Evolutionary conservation across 164 flowering plant species (phyloP).

Genomic region (Sedum album): DNA sequence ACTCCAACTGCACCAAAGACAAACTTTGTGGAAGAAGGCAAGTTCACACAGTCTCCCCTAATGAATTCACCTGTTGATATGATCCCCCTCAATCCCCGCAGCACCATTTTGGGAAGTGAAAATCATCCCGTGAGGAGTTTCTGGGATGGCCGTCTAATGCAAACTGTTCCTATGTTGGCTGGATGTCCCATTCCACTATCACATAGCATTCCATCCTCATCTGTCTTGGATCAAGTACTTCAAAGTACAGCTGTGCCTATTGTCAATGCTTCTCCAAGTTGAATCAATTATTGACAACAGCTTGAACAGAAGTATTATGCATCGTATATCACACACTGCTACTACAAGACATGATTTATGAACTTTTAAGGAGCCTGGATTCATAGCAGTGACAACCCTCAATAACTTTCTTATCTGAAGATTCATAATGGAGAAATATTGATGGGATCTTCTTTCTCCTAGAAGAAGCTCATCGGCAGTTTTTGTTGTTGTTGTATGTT

Average conservation of each 20-base stretch:
- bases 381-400: not conserved
- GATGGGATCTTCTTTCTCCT: not conserved
- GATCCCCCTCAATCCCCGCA: slow-evolving; percentile 21
- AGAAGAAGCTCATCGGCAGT: not conserved
- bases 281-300: not conserved
- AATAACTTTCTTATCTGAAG: too few relatives aligned
- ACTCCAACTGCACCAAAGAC: slow-evolving; percentile 28
- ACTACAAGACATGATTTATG: not conserved
- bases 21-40: slow-evolving; percentile 17
- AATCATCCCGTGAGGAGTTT: slow-evolving; percentile 43
- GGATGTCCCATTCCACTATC: slow-evolving; percentile 55
- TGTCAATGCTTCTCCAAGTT: not conserved
- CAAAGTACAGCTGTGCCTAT: slow-evolving; percentile 10
- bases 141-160: slow-evolving; percentile 74
- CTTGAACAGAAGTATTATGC: not conserved
- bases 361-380: not conserved
- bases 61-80: slow-evolving; percentile 19
- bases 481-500: slow-evolving; percentile 1
- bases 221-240: slow-evolving; percentile 33
- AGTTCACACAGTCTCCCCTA: slow-evolving; percentile 14
- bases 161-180: slow-evolving; percentile 46
- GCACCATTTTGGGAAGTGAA: slow-evolving; percentile 27
- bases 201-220: slow-evolving; percentile 32
- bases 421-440: not conserved
- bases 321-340: not conserved